Conservation (phyloP, 1,139 yeast genomes). For the Eremothecium sinecaudum region DNA sequence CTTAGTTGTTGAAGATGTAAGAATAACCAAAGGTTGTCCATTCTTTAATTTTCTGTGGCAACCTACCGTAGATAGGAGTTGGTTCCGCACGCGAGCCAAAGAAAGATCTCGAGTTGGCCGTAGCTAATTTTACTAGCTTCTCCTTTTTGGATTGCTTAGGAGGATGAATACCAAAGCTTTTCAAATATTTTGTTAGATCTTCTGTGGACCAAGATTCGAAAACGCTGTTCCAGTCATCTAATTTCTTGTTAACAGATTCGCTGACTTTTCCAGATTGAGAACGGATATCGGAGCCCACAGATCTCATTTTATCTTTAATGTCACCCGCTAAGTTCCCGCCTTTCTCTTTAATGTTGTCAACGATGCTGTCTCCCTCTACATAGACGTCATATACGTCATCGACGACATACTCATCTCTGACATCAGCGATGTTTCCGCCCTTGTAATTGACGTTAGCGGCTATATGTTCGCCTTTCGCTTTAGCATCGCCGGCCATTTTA, state of each 20-base stretch:
- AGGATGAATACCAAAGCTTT: conserved; percentile 41
- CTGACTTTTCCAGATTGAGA: conserved; percentile 2
- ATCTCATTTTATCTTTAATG: background rate
- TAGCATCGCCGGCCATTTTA: too few species aligned
- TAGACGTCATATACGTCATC: too few species aligned
- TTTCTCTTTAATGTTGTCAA: background rate
- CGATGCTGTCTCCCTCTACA: too few species aligned
- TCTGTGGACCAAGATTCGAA: conserved; percentile 45
- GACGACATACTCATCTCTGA: too few species aligned
- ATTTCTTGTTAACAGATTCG: conserved; percentile 9
- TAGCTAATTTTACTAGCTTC: conserved; percentile 41
- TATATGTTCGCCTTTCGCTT: too few species aligned
- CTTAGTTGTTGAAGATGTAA: background rate
- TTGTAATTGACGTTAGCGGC: too few species aligned
- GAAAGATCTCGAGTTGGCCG: conserved; percentile 37
- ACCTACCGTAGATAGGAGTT: conserved; percentile 14
- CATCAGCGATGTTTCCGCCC: too few species aligned
- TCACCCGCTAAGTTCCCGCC: background rate
- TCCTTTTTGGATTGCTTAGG: conserved; percentile 35
- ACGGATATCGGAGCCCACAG: background rate
- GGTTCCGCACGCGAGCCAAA: conserved; percentile 24
- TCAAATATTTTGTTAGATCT: conserved; percentile 46
- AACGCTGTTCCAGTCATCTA: conserved; percentile 29
- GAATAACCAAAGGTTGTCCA: conserved; percentile 11
- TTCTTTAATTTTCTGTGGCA: conserved; percentile 10